These are phyloP conservation scores for Lasiodiplodia hormozganensis DNA, from an alignment of 2,329 filamentous ascomycete species.

Conservation along the genomic window DNA sequence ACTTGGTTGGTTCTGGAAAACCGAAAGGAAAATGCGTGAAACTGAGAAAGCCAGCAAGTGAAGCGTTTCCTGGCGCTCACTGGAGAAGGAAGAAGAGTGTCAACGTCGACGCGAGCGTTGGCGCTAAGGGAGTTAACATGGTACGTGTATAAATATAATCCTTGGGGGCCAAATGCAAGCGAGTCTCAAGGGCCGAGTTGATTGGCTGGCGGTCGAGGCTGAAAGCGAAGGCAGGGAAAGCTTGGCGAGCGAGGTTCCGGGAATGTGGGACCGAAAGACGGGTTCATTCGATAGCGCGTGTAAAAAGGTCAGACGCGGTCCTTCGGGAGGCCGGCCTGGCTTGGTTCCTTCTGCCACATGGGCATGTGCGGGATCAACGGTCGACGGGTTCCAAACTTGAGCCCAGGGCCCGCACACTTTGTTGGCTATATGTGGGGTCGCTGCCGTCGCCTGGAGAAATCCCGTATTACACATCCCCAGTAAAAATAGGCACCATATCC, in stretches of 20 bases:
- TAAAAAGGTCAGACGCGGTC: neutral
- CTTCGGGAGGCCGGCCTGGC: neutral
- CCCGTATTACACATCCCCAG: no score
- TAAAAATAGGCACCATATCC: no score
- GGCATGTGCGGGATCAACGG: conserved; percentile 1
- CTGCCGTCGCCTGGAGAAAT: no score
- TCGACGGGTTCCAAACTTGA: neutral
- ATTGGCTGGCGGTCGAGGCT: neutral
- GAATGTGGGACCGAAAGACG: neutral
- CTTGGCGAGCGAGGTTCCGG: conserved; percentile 18
- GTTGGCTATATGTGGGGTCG: neutral
- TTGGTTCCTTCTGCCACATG: neutral
- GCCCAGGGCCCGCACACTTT: neutral
- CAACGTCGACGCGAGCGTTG: no score
- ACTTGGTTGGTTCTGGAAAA: no score
- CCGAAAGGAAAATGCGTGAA: no score
- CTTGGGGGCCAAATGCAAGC: neutral
- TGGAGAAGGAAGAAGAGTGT: no score
- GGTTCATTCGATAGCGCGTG: conserved; percentile 5
- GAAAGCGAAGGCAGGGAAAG: neutral
- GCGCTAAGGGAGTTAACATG: neutral
- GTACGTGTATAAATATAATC: neutral
- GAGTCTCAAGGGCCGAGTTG: neutral
- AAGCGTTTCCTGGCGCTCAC: no score
- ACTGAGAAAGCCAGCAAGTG: no score